phyloP scores from a whole-genome alignment of 352 stramenopile species.

The Pythium rhizo-oryzae region DNA sequence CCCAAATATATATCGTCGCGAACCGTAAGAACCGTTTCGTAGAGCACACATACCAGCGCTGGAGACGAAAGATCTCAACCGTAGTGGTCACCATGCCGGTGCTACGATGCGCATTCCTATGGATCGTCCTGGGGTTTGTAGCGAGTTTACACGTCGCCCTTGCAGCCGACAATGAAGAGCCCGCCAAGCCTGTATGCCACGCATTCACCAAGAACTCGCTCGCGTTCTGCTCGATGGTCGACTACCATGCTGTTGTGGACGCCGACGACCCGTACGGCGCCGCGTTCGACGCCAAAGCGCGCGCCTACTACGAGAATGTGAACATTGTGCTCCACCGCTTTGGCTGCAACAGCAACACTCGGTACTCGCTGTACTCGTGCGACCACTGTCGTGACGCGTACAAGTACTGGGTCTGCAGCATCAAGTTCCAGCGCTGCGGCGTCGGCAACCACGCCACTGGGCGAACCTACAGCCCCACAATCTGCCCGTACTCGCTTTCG shows the following conservation, averaged over 20 bases:
- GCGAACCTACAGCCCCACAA: constrained; percentile 9
- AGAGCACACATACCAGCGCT: background rate
- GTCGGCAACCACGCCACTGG: background rate
- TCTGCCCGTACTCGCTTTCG: constrained; percentile 36
- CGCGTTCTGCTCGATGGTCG: constrained; percentile 83
- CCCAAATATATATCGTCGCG: background rate
- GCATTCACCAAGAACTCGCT: constrained; percentile 65
- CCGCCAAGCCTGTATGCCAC: constrained; percentile 44
- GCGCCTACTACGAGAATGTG: constrained; percentile 81
- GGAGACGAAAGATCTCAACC: too few species aligned
- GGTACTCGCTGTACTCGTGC: constrained; percentile 82
- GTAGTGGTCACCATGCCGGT: background rate
- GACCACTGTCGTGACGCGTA: constrained; percentile 87
- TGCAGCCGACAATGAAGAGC: constrained; percentile 47
- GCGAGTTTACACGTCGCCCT: too few species aligned
- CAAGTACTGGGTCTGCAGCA: constrained; percentile 89
- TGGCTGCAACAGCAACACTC: constrained; percentile 62
- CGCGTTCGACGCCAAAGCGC: constrained; percentile 59
- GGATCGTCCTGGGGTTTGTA: background rate
- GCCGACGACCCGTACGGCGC: constrained; percentile 48
- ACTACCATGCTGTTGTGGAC: constrained; percentile 78
- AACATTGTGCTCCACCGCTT: constrained; percentile 83
- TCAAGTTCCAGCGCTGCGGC: constrained; percentile 82
- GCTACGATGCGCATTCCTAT: background rate
- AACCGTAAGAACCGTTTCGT: background rate